Evolutionary conservation across 257 asterid genomes (phyloP), one percentile per base, ranked within the genome.

Genomic region (Jasminum sambac): DNA sequence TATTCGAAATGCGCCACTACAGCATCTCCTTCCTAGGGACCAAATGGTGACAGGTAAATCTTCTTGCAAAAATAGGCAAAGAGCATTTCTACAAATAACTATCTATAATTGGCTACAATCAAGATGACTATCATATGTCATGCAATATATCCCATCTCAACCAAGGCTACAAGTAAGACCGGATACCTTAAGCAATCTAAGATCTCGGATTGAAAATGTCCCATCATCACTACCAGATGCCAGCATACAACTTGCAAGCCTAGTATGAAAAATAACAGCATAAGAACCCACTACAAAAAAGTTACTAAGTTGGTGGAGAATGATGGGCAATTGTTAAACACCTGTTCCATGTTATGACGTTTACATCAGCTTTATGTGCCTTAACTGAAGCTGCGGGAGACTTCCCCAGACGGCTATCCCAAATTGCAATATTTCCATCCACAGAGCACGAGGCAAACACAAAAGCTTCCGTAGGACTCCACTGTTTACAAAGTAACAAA

Each of bases 171-270:
- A n/a, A n/a, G n/a, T n/a, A n/a, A 30, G 36, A 30, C 36, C 4
- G 36, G 36, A 68, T 82, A 89, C 99, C 96, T 91, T 95, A 68
- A 89, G 81, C 80, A 87, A 66, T 78, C 99, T 82, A 73, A 91
- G 96, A 81, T 95, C 98, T 40, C 93, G 88, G 64, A 89, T 91
- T 58, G 95, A 83, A 77, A 95, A 89, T 62, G 98, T 78, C 64
- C 99, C 99, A 72, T 95, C 99, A 76, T 95, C 99, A 67, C 98
- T 78, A 63, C 98, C 99, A 36, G 99, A 95, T 48, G 99, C 99
- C 74, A 95, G 77, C 98, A 87, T 85, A 78, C 92, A 85, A 75
- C 96, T 91, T 13, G 98, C 95, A 74, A 88, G 73, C 79, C 99
- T 94, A 82, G 74, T 63, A 55, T 57, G 74, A 70, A 76, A 55